Evolutionary conservation across 1,284 basidiomycete species (phyloP).

Genomic region (Melampsora americana): DNA sequence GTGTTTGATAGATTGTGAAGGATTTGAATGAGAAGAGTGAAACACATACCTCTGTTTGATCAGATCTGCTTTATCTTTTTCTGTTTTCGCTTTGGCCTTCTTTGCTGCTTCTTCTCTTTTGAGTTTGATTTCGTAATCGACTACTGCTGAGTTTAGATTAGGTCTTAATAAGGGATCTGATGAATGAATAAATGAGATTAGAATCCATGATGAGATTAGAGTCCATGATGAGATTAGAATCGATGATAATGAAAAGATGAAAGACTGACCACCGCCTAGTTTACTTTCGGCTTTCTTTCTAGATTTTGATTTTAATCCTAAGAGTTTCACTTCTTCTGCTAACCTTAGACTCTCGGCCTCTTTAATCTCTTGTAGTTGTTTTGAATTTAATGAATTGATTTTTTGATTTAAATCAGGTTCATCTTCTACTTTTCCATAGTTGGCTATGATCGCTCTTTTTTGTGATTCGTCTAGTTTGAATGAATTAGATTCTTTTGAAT

Average conservation of each 20-base stretch:
- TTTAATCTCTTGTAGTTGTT: not conserved
- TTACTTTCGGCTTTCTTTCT: constrained; percentile 40
- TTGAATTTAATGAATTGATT: not conserved
- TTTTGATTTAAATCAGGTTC: not conserved
- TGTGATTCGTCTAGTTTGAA: too few relatives aligned
- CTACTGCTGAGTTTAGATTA: constrained; percentile 27
- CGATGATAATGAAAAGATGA: not conserved
- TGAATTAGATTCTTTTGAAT: too few relatives aligned
- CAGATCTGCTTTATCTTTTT: constrained; percentile 42
- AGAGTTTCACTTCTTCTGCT: constrained; percentile 33
- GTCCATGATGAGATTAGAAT: too few relatives aligned
- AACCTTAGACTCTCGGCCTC: not conserved
- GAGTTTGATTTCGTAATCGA: constrained; percentile 33
- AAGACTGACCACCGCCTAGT: not conserved
- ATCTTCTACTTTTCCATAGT: constrained; percentile 30
- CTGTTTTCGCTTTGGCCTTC: constrained; percentile 17
- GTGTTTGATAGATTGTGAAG: not conserved
- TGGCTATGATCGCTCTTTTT: constrained; percentile 11
- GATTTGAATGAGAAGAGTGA: not conserved
- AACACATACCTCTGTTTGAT: constrained; percentile 27
- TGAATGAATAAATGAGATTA: not conserved
- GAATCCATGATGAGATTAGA: constrained; percentile 1
- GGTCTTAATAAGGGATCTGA: constrained; percentile 32
- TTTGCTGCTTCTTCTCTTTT: constrained; percentile 18
- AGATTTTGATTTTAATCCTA: constrained; percentile 32